Percentiles rank a stretch among this genome's conserved stretches.
Conservation (phyloP, 2,329 filamentous ascomycete genomes). For the Venturia pyrina region DNA sequence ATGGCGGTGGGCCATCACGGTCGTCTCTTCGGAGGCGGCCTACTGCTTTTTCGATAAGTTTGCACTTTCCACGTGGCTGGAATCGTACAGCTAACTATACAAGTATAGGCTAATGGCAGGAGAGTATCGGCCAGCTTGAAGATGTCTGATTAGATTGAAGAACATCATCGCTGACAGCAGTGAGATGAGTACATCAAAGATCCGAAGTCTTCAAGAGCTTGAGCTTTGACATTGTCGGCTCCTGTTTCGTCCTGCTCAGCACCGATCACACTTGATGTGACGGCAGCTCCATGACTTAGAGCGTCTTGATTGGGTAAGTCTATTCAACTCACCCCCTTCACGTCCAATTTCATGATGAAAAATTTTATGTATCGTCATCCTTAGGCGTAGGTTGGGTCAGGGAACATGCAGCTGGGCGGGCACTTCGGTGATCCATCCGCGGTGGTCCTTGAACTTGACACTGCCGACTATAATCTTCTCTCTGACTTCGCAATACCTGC, state of each 20-base stretch:
- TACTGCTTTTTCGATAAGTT: slow-evolving; percentile 10
- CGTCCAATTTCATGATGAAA: slow-evolving; percentile 62
- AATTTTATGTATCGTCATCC: slow-evolving; percentile 78
- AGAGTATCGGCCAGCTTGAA: neutral
- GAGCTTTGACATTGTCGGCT: neutral
- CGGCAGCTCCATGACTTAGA: too few relatives aligned
- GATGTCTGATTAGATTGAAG: neutral
- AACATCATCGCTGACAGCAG: neutral
- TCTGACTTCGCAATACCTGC: neutral
- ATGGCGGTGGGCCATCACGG: neutral
- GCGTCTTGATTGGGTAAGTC: too few relatives aligned
- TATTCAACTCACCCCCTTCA: neutral
- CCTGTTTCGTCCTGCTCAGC: neutral
- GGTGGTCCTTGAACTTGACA: neutral
- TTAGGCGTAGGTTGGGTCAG: slow-evolving; percentile 54
- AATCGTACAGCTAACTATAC: neutral
- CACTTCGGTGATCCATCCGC: slow-evolving; percentile 1
- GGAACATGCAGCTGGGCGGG: slow-evolving; percentile 4
- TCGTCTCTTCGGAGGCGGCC: slow-evolving; percentile 8
- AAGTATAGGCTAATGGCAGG: neutral
- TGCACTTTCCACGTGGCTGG: neutral
- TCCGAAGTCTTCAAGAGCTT: neutral
- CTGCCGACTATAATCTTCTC: slow-evolving; percentile 11
- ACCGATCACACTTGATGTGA: too few relatives aligned
- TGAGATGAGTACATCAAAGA: neutral